These are phyloP conservation scores for Cladosporium colombiae DNA, from an alignment of 2,329 filamentous ascomycete genomes.

Conservation along the genomic window DNA sequence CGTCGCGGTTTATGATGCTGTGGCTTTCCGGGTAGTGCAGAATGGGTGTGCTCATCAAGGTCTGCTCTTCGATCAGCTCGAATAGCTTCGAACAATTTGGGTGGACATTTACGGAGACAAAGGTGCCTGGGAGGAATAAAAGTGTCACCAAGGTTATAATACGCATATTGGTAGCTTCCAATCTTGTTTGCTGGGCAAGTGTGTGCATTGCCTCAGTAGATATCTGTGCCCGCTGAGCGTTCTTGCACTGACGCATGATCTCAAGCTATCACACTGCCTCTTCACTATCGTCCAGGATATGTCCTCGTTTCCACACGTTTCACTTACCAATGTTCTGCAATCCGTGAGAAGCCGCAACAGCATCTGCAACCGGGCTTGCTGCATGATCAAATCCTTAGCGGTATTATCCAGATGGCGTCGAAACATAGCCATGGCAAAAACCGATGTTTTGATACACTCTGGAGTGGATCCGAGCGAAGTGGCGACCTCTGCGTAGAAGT, in stretches of 20 bases:
- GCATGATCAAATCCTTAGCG: conserved; percentile 13
- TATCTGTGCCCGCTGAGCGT: conserved; percentile 32
- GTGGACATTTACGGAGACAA: conserved; percentile 42
- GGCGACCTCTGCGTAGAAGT: background rate
- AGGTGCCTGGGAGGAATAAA: conserved; percentile 47
- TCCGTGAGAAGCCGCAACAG: conserved; percentile 18
- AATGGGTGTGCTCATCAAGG: conserved; percentile 46
- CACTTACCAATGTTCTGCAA: conserved; percentile 17
- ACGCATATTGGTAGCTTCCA: conserved; percentile 46
- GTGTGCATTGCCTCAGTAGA: conserved; percentile 34
- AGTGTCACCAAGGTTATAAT: conserved; percentile 47
- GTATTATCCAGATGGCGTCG: background rate
- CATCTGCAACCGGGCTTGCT: conserved; percentile 9
- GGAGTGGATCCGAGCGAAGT: background rate
- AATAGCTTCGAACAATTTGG: background rate
- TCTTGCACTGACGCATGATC: conserved; percentile 39
- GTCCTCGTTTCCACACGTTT: too few relatives aligned
- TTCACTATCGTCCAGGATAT: too few relatives aligned
- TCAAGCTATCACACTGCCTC: too few relatives aligned
- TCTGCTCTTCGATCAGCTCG: conserved; percentile 30
- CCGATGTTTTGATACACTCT: background rate
- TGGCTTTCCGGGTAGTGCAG: conserved; percentile 24
- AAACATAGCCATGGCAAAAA: background rate
- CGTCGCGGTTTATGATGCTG: conserved; percentile 28
- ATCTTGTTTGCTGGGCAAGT: conserved; percentile 40